phyloP scores from a whole-genome alignment of 2,329 filamentous ascomycete species.

The Acarospora socialis region DNA sequence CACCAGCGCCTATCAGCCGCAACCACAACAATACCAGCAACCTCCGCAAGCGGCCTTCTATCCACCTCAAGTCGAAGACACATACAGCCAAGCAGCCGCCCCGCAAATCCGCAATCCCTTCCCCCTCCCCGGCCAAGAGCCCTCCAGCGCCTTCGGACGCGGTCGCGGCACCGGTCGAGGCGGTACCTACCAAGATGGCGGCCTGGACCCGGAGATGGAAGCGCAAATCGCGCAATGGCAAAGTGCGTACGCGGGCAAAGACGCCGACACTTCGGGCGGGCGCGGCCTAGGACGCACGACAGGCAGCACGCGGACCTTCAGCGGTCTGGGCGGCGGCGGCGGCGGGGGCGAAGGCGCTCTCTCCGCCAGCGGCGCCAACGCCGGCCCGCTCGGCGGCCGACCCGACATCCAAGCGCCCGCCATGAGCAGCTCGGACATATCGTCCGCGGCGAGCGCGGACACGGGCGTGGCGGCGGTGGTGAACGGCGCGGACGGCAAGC shows the following conservation, averaged over 20 bases:
- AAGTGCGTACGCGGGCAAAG: constrained; percentile 63
- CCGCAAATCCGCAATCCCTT: constrained; percentile 75
- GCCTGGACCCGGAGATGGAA: constrained; percentile 63
- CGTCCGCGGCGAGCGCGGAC: constrained; percentile 33
- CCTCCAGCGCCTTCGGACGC: constrained; percentile 21
- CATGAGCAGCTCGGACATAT: constrained; percentile 21
- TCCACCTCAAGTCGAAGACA: constrained; percentile 32
- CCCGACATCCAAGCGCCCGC: constrained; percentile 16
- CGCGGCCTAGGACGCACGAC: constrained; percentile 18
- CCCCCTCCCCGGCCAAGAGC: constrained; percentile 42
- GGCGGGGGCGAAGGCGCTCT: constrained; percentile 30
- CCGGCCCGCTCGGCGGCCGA: constrained; percentile 28
- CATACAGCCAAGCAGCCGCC: constrained; percentile 36
- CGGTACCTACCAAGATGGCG: constrained; percentile 22
- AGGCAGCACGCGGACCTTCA: constrained; percentile 21
- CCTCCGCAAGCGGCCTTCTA: constrained; percentile 30
- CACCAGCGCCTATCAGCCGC: constrained; percentile 24
- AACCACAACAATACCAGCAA: constrained; percentile 27
- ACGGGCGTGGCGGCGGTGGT: constrained; percentile 28
- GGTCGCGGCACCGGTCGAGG: constrained; percentile 33
- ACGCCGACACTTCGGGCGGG: constrained; percentile 29
- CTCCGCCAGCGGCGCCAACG: constrained; percentile 30
- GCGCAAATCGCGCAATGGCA: constrained; percentile 93
- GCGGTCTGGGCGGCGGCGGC: too few relatives aligned
- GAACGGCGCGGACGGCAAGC: constrained; percentile 40